Evolutionary conservation across 2,329 filamentous ascomycete species (phyloP).

Genomic region (Neophaeococcomyces mojaviensis): DNA sequence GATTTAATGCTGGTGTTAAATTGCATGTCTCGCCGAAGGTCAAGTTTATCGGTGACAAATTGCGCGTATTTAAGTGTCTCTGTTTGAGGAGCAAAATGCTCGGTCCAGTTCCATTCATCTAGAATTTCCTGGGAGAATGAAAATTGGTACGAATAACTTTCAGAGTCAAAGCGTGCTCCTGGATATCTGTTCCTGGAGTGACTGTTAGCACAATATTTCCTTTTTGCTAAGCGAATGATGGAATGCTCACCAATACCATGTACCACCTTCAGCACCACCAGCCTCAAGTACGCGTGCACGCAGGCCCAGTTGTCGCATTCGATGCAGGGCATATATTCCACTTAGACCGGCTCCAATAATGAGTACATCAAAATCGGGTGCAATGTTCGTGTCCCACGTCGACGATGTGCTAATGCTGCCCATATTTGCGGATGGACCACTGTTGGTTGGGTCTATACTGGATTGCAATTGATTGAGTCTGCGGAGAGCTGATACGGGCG

Average conservation of each 20-base stretch:
- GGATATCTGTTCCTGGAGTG: conserved; percentile 49
- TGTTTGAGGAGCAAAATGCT: conserved; percentile 32
- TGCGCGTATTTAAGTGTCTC: conserved; percentile 36
- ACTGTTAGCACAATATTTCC: not conserved
- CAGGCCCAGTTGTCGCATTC: conserved; percentile 22
- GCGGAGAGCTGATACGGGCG: no score
- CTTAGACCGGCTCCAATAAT: conserved; percentile 18
- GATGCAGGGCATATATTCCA: conserved; percentile 22
- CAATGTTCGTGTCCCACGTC: no score
- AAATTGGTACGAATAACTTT: conserved; percentile 47
- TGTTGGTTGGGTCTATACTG: no score
- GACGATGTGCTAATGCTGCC: no score
- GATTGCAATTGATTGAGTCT: no score
- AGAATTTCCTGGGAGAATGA: conserved; percentile 36
- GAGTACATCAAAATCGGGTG: conserved; percentile 14
- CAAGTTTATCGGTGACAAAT: conserved; percentile 32
- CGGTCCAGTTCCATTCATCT: conserved; percentile 38
- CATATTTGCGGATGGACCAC: no score
- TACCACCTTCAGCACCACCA: conserved; percentile 42
- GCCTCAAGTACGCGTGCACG: conserved; percentile 30
- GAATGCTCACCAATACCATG: no score
- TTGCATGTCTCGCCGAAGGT: conserved; percentile 32
- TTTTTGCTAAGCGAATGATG: not conserved
- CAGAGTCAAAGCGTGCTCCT: conserved; percentile 48
- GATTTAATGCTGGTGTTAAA: conserved; percentile 22